Conservation (phyloP, 805 yeast genomes). For the Zygotorulaspora chibaensis region DNA sequence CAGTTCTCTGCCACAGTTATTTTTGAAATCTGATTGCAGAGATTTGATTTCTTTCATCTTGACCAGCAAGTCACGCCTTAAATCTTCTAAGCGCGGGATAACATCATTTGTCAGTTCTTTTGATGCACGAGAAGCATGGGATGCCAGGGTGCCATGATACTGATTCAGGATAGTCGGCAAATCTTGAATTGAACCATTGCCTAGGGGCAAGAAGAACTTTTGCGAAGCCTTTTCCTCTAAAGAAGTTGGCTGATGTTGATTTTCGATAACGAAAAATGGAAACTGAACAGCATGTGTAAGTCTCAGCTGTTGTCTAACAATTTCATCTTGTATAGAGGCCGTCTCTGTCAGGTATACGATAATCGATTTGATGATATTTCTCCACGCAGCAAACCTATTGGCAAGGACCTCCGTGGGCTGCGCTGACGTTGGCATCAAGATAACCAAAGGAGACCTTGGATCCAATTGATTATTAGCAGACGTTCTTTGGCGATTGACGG, state of each 20-base stretch:
- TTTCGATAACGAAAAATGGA: conserved; percentile 34
- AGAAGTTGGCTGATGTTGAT: conserved; percentile 27
- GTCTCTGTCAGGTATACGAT: conserved; percentile 72
- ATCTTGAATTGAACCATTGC: conserved; percentile 79
- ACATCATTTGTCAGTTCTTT: conserved; percentile 58
- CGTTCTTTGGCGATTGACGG: conserved; percentile 13
- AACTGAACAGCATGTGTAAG: conserved; percentile 70
- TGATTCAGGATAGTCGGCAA: conserved; percentile 66
- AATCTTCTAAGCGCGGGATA: conserved; percentile 62
- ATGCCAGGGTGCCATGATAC: conserved; percentile 58
- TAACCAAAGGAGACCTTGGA: conserved; percentile 46
- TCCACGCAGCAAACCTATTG: conserved; percentile 80
- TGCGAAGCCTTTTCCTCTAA: conserved; percentile 25
- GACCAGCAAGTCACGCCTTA: conserved; percentile 69
- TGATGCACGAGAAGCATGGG: conserved; percentile 52
- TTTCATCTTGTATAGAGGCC: conserved; percentile 82
- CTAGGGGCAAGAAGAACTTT: conserved; percentile 66
- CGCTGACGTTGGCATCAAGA: conserved; percentile 53
- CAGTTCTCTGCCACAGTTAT: conserved; percentile 65
- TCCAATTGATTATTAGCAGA: conserved; percentile 31
- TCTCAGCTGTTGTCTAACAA: conserved; percentile 75
- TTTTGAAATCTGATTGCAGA: conserved; percentile 79
- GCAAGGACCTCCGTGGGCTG: conserved; percentile 88
- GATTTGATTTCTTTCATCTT: conserved; percentile 85
- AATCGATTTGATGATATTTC: conserved; percentile 69